Evolutionary conservation across 2,329 filamentous ascomycete species (phyloP).

Genomic region (Stachybotrys chartarum): DNA sequence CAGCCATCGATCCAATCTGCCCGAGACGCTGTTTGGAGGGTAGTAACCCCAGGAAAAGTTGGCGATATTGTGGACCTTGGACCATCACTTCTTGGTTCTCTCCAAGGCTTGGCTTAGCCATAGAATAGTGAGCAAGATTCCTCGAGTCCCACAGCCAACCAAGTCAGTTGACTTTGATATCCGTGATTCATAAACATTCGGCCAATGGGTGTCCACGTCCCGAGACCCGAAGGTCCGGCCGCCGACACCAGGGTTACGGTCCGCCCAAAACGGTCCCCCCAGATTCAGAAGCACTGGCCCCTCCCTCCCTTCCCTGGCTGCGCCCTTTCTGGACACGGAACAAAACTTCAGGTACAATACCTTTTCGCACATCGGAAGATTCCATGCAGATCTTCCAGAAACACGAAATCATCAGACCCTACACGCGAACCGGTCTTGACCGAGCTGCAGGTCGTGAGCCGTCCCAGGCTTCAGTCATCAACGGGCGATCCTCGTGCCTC

Average conservation of each 20-base stretch:
- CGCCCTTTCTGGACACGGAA: neutral
- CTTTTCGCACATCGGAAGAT: neutral
- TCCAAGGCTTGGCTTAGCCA: neutral
- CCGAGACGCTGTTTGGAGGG: neutral
- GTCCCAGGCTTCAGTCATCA: too few relatives aligned
- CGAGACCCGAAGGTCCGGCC: conserved; percentile 6
- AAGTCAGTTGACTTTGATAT: neutral
- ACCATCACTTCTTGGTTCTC: neutral
- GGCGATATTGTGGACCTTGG: neutral
- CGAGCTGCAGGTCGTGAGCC: neutral
- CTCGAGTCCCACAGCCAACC: neutral
- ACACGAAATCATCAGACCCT: neutral
- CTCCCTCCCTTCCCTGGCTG: neutral
- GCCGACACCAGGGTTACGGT: neutral
- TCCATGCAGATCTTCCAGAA: neutral
- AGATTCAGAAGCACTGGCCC: neutral
- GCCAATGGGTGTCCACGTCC: conserved; percentile 3
- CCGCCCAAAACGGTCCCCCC: neutral
- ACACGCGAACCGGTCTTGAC: neutral
- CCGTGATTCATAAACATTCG: neutral
- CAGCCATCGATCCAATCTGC: neutral
- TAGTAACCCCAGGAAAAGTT: neutral
- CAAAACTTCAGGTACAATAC: neutral
- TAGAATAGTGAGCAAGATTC: neutral
- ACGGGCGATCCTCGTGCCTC: too few relatives aligned